Conservation (phyloP, 2,329 filamentous ascomycete species). For the Trichoderma harzianum region DNA sequence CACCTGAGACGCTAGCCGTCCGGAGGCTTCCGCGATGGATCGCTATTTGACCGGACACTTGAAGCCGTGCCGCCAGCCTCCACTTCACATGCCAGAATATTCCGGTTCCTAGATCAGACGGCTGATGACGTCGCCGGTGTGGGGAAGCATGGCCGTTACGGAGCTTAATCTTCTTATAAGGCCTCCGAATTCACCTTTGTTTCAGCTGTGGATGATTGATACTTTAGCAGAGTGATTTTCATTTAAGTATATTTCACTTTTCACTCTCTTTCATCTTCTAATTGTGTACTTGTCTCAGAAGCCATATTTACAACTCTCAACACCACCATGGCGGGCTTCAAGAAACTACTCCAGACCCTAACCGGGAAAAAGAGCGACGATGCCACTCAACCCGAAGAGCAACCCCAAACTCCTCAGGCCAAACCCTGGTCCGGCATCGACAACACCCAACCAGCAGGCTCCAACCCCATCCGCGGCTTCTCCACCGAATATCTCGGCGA, state of each 20-base stretch:
- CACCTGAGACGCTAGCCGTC: not conserved
- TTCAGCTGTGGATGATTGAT: not conserved
- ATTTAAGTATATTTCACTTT: not conserved
- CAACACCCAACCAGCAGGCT: conserved; percentile 37
- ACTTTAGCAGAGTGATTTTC: not conserved
- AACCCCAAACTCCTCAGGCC: not conserved
- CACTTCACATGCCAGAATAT: conserved; percentile 6
- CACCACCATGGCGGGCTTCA: conserved; percentile 7
- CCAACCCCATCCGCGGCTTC: conserved; percentile 32
- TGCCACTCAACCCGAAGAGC: not conserved
- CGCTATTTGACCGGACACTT: not conserved
- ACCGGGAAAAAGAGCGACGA: not conserved
- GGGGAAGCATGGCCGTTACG: not conserved
- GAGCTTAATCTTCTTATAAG: not conserved
- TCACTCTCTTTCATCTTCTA: not conserved
- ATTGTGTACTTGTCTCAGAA: too few species aligned
- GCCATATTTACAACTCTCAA: not conserved
- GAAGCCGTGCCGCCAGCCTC: not conserved
- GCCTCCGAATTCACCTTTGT: not conserved
- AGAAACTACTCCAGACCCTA: not conserved
- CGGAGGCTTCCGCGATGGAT: conserved; percentile 1
- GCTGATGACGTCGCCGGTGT: not conserved
- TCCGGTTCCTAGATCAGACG: not conserved
- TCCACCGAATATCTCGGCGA: conserved; percentile 33
- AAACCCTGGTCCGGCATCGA: conserved; percentile 25